These are phyloP conservation scores for Colletotrichum salicis DNA, from an alignment of 2,329 filamentous ascomycete species.

Conservation along the genomic window DNA sequence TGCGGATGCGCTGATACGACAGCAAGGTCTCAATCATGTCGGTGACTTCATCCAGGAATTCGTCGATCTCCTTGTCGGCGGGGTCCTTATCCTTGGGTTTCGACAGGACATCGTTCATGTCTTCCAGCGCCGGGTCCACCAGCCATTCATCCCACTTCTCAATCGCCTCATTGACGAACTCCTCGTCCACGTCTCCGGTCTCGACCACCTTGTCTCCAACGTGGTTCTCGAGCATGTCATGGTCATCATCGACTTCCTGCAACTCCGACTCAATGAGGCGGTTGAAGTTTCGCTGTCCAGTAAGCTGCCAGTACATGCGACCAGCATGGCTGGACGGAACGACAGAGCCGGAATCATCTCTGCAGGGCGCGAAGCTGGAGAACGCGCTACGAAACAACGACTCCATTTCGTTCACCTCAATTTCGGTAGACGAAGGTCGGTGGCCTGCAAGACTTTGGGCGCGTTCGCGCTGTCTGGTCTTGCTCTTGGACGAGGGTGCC, in stretches of 20 bases:
- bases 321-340: constrained; percentile 75
- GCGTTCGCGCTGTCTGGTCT: constrained; percentile 76
- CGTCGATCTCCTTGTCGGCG: constrained; percentile 30
- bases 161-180: constrained; percentile 63
- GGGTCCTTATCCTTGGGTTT: constrained; percentile 49
- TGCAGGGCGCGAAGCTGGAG: constrained; percentile 81
- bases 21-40: constrained; percentile 80
- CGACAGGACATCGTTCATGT: constrained; percentile 58
- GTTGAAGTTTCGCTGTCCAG: constrained; percentile 73
- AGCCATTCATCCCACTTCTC: constrained; percentile 67
- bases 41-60: constrained; percentile 75
- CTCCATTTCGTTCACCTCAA: constrained; percentile 75
- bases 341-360: constrained; percentile 77
- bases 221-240: constrained; percentile 45
- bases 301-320: constrained; percentile 80
- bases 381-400: constrained; percentile 80
- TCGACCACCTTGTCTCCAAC: constrained; percentile 43
- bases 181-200: constrained; percentile 56
- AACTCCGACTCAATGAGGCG: constrained; percentile 68
- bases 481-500: constrained; percentile 62
- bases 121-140: constrained; percentile 65
- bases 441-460: constrained; percentile 73
- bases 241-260: constrained; percentile 52
- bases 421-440: constrained; percentile 65
- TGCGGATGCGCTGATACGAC: constrained; percentile 83